These are phyloP conservation scores for Raphanus sativus DNA, from an alignment of 345 rosid genomes.

Conservation along the genomic window DNA sequence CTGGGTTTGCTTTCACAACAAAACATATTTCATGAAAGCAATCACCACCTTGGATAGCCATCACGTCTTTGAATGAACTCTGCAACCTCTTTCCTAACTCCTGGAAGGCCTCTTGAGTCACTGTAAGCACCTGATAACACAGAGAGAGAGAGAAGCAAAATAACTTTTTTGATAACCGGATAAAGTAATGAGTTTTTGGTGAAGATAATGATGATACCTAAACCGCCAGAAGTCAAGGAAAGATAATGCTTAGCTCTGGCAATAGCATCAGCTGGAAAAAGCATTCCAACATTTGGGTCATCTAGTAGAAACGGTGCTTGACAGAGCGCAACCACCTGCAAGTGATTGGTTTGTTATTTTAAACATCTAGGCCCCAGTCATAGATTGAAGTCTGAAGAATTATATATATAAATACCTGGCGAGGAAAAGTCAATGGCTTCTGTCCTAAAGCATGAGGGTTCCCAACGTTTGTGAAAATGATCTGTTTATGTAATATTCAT, in stretches of 20 bases:
- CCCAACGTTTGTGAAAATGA: constrained; percentile 97
- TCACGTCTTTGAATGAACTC: constrained; percentile 92
- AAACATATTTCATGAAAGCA: neutral
- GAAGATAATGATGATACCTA: constrained; percentile 53
- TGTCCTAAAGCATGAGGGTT: constrained; percentile 99
- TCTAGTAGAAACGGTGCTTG: constrained; percentile 98
- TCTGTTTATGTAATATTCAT: constrained; percentile 44
- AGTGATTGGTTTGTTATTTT: neutral
- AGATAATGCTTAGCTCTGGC: constrained; percentile 95
- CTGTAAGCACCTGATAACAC: constrained; percentile 81
- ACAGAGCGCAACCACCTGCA: constrained; percentile 94
- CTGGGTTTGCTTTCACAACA: neutral
- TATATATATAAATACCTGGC: constrained; percentile 56
- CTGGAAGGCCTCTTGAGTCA: constrained; percentile 95
- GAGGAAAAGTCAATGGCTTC: constrained; percentile 92
- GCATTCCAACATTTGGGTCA: constrained; percentile 88
- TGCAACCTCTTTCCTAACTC: constrained; percentile 89
- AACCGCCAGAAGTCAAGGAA: constrained; percentile 76
- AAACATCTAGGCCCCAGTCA: constrained; percentile 26
- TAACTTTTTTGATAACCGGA: neutral
- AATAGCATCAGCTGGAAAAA: constrained; percentile 96
- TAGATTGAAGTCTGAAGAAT: neutral
- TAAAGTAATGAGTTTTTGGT: neutral
- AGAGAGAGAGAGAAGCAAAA: neutral
- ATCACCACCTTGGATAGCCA: constrained; percentile 93